Evolutionary conservation across 208 protist species (phyloP), one percentile per base, ranked within the genome.

Genomic region (Trypanosoma mega): DNA sequence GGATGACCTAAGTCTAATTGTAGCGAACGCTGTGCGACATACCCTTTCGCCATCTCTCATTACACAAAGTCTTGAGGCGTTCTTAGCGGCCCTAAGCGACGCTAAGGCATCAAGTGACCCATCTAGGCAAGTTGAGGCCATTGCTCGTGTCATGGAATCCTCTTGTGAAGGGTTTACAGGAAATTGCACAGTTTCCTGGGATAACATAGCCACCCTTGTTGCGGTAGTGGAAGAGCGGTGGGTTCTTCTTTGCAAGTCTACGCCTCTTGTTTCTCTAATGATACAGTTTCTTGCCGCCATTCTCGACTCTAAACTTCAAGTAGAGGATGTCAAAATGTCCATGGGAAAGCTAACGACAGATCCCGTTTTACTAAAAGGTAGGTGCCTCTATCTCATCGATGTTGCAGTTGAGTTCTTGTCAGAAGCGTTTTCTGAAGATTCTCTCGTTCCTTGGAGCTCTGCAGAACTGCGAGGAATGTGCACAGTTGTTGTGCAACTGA

Each of bases 1-100:
- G 34, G 83, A 87, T 23, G 64, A 81, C n/a, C 43, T 80, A 20
- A 76, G 79, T 55, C 57, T 90, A 31, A 70, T 85, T 48, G 54
- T 84, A 16, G 74, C 76, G n/a, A 90, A 90, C 68, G 72, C 72
- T 7, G 53, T 90, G 29, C 79, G 83, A 14, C 83, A 90, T 49
- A 39, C 50, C 1, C 67, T 90, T n/a, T 73, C 77, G 51, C 41
- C 48, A 51, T 56, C 61, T 68, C 48, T 82, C 56, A 58, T 68
- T 14, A 36, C 29, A 30, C 44, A 44, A 33, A 68, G 76, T 26
- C 30, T 67, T 9, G 5, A 14, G 37, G 12, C 24, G 1, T 65
- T 59, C 31, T 37, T 14, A 18, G 41, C 33, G 18, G 39, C 48
- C 2, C 33, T 63, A 21, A 37, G 26, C 43, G 27, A 26, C 16